Evolutionary conservation across 768 basidiomycete species (phyloP), one percentile per base, ranked within the genome.

Genomic region (Lactarius sp.): DNA sequence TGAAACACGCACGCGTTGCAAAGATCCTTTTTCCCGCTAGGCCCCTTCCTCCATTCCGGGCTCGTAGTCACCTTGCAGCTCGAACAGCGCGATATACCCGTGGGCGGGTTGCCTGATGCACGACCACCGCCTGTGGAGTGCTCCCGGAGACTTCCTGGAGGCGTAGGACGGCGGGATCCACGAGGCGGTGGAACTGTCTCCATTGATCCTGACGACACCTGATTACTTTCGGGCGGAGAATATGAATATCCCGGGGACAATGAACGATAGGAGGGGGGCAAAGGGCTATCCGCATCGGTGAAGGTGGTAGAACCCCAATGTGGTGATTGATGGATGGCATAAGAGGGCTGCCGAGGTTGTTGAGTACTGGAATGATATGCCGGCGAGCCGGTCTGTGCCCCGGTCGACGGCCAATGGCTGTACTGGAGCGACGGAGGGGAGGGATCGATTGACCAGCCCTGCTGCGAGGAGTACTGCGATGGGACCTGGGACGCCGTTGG

Each of bases 41-140:
- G 90, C 20, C 92, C 92, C 74, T 94, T 94, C 72, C 92, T 79
- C 92, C 92, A 94, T 73, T 94, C 92, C 0, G 92, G 92, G 71
- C 91, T 93, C 8, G 82, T 81, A 7, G 87, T 91, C 12, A 81
- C 86, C 74, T 86, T 88, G 75, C 92, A 94, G 71, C 88, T 90
- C 22, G 85, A 82, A 74, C 92, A 94, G 69, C 82, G 82, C 62
- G 81, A 72, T 18, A 94, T 78, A 0, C 92, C 92, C 57, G 80
- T 79, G 0, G 92, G 91, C 22, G 91, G 81, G 68, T 87, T 90
- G 20, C 86, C 82, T 37, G 77, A 73, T 58, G 73, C 77, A 60
- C 85, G 79, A 27, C 79, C 77, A 27, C 79, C 76, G 36, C 78
- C 73, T 13, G 72, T 74, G 52, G 77, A 76, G 31, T 78, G 75